Conservation (phyloP, 106 monocot species). For the Dendrobium officinale region DNA sequence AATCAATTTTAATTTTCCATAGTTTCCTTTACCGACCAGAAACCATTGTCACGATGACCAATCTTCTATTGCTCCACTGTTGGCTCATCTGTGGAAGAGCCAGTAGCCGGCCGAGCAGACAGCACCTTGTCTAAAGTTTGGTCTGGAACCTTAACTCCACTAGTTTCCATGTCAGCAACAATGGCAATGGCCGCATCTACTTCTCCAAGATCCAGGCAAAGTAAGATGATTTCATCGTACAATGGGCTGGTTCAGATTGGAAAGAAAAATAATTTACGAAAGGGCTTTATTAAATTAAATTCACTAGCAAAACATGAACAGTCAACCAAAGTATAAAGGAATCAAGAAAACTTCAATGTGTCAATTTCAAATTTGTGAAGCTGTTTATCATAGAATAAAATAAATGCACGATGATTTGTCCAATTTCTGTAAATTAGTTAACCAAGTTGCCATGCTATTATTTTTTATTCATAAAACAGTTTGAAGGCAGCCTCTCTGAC, state of each 20-base stretch:
- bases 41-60: too few relatives aligned
- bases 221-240: slow-evolving; percentile 77
- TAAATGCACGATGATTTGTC: too few relatives aligned
- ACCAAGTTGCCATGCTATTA: too few relatives aligned
- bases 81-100: not conserved
- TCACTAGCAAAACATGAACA: not conserved
- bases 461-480: too few relatives aligned
- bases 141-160: slow-evolving; percentile 81
- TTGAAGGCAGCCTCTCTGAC: too few relatives aligned
- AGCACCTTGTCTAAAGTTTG: slow-evolving; percentile 88
- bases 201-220: slow-evolving; percentile 88
- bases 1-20: too few relatives aligned
- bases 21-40: too few relatives aligned
- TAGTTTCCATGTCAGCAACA: slow-evolving; percentile 88
- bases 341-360: too few relatives aligned
- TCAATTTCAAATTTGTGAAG: too few relatives aligned
- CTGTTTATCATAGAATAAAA: too few relatives aligned
- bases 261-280: not conserved
- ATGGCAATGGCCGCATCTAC: slow-evolving; percentile 90
- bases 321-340: not conserved
- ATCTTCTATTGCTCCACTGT: not conserved
- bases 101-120: slow-evolving; percentile 31
- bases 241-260: slow-evolving; percentile 47
- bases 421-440: too few relatives aligned
- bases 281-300: not conserved